These are phyloP conservation scores for Metarhizium sp. DNA, from an alignment of 2,329 filamentous ascomycete genomes.

Conservation along the genomic window DNA sequence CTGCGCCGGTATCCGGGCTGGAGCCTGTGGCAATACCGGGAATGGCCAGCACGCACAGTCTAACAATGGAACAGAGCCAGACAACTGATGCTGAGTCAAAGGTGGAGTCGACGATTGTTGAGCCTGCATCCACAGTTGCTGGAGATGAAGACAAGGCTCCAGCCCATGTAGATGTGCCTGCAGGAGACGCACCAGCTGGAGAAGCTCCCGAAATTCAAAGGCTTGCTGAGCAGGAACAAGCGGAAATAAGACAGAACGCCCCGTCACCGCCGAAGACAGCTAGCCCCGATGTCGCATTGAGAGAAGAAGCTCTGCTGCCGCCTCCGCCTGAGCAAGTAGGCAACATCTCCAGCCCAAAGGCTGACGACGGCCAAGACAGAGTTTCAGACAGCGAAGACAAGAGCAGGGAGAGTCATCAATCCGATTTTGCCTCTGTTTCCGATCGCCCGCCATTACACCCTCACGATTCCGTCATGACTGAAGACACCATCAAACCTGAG, in stretches of 20 bases:
- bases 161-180: constrained; percentile 15
- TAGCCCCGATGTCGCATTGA: background rate
- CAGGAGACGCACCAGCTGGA: background rate
- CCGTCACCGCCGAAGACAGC: background rate
- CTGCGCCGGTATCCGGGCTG: background rate
- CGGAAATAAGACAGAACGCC: background rate
- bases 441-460: constrained; percentile 17
- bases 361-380: constrained; percentile 16
- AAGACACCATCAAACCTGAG: constrained; percentile 28
- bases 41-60: background rate
- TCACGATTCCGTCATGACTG: constrained; percentile 24
- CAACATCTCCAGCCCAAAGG: constrained; percentile 26
- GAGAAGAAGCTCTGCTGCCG: constrained; percentile 19
- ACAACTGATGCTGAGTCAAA: constrained; percentile 5
- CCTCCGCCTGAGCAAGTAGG: constrained; percentile 30
- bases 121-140: constrained; percentile 22
- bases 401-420: constrained; percentile 14
- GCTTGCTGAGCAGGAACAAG: background rate
- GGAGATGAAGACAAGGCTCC: constrained; percentile 19
- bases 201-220: constrained; percentile 4
- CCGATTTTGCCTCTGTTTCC: constrained; percentile 10
- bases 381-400: constrained; percentile 16
- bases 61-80: background rate
- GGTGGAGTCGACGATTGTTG: constrained; percentile 16
- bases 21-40: constrained; percentile 4